These are phyloP conservation scores for Vigna mungo DNA, from an alignment of 306 rosid genomes.

Conservation along the genomic window DNA sequence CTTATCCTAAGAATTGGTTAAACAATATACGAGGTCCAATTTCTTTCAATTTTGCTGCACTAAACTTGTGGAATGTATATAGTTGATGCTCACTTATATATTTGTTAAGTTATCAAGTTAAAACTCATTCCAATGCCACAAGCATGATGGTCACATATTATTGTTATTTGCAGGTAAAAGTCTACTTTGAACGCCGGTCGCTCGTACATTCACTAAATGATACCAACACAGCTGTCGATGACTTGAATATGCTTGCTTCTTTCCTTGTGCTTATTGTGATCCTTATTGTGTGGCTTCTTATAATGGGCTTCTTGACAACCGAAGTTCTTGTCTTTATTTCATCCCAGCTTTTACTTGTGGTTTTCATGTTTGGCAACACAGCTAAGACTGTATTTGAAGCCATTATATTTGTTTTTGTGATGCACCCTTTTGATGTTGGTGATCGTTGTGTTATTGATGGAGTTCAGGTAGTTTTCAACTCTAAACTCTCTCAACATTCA, in stretches of 20 bases:
- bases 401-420: constrained; percentile 85
- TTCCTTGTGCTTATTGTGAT: constrained; percentile 50
- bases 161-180: constrained; percentile 70
- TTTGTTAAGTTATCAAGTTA: constrained; percentile 19
- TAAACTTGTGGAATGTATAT: constrained; percentile 13
- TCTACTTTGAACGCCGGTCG: constrained; percentile 77
- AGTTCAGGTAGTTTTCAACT: constrained; percentile 69
- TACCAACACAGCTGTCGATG: constrained; percentile 84
- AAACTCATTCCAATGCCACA: constrained; percentile 8
- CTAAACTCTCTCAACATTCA: not conserved
- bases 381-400: constrained; percentile 86
- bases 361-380: constrained; percentile 76
- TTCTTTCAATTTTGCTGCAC: constrained; percentile 10
- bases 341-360: constrained; percentile 79
- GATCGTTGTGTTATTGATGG: constrained; percentile 93
- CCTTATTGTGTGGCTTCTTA: constrained; percentile 66
- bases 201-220: constrained; percentile 80
- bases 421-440: constrained; percentile 92
- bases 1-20: constrained; percentile 12
- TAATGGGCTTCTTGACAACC: constrained; percentile 84
- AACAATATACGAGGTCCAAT: constrained; percentile 21
- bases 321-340: constrained; percentile 73
- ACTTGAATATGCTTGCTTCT: constrained; percentile 73
- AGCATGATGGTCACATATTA: constrained; percentile 16
- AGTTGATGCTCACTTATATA: not conserved